Evolutionary conservation across 2,329 filamentous ascomycete species (phyloP).

Genomic region (Apiospora arundinis): DNA sequence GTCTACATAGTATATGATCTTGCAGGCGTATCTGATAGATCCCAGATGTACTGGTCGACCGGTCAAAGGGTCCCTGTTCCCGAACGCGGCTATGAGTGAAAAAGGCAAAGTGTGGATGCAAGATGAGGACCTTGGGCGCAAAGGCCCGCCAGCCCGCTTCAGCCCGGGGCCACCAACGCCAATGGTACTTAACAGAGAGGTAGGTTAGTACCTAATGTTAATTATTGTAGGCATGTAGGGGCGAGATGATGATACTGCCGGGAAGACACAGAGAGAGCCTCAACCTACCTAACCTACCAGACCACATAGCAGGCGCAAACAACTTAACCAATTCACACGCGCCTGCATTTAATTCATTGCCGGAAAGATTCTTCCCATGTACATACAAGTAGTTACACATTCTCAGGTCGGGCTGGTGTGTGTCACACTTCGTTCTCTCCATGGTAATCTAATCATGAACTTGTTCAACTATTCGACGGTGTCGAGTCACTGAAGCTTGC

Average conservation of each 20-base stretch:
- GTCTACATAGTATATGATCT: neutral
- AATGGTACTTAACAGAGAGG: neutral
- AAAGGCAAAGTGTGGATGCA: conserved; percentile 14
- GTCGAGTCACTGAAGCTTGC: conserved; percentile 4
- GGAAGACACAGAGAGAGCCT: neutral
- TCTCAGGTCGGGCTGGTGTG: neutral
- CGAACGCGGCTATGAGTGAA: conserved; percentile 16
- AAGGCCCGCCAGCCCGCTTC: conserved; percentile 15
- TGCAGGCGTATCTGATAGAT: neutral
- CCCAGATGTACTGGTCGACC: neutral
- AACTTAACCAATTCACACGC: neutral
- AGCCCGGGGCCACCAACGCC: neutral
- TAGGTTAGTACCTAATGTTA: neutral
- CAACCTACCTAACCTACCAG: neutral
- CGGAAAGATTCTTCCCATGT: neutral
- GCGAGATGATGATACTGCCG: neutral
- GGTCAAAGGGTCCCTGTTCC: conserved; percentile 9
- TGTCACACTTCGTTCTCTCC: neutral
- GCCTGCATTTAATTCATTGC: neutral
- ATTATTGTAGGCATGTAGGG: neutral
- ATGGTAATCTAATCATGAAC: neutral
- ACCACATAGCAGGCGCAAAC: conserved; percentile 10
- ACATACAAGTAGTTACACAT: neutral
- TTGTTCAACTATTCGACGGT: neutral
- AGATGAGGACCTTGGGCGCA: conserved; percentile 2